Conservation (phyloP, 2,329 filamentous ascomycete genomes). For the Cladosporium sp. region DNA sequence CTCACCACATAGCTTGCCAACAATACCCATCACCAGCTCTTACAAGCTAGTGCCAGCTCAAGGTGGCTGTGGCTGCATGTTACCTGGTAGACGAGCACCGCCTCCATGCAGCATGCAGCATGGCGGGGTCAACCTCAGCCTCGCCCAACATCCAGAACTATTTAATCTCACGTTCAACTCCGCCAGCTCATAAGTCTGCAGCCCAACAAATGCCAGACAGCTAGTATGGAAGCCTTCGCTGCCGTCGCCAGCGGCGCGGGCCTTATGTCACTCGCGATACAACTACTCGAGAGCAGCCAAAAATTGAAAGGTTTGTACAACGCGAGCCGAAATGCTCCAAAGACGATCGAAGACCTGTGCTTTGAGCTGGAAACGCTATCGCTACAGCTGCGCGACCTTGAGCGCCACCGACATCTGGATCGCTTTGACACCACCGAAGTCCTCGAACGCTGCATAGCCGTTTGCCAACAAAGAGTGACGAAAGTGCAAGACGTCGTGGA, state of each 20-base stretch:
- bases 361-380: slow-evolving; percentile 20
- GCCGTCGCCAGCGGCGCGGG: slow-evolving; percentile 23
- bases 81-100: background rate
- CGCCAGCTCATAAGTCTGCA: background rate
- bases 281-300: slow-evolving; percentile 22
- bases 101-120: background rate
- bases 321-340: slow-evolving; percentile 19
- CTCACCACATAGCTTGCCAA: background rate
- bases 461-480: background rate
- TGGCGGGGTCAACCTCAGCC: background rate
- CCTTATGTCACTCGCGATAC: slow-evolving; percentile 22
- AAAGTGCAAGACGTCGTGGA: slow-evolving; percentile 9
- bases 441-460: slow-evolving; percentile 10
- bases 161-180: background rate
- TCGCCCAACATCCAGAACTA: background rate
- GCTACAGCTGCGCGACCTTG: slow-evolving; percentile 17
- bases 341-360: slow-evolving; percentile 1
- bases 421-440: slow-evolving; percentile 5
- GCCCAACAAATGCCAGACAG: slow-evolving; percentile 1
- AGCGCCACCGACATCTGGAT: background rate
- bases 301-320: slow-evolving; percentile 23
- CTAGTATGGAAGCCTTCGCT: slow-evolving; percentile 17
- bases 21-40: background rate
- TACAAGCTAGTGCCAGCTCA: background rate
- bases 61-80: background rate